Evolutionary conservation across 2,329 filamentous ascomycete genomes (phyloP), one percentile per base, ranked within the genome.

Genomic region (Colletotrichum liriopes): DNA sequence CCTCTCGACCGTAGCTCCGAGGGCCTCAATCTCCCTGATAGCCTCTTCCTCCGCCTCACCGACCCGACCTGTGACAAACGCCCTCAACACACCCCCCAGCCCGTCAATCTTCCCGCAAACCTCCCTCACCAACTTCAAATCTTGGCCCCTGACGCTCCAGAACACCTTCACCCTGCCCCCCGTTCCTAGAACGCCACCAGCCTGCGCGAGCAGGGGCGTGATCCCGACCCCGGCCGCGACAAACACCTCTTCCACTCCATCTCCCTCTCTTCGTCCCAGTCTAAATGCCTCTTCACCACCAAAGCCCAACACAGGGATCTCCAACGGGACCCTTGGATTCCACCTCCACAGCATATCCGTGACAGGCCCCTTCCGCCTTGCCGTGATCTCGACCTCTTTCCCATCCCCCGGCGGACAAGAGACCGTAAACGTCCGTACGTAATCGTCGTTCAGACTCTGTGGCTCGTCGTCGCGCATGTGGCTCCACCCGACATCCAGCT

Each of bases 381-480:
- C 89, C 5, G 93, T 96, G 73, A 97, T 92, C 76, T 95, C 91
- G 67, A 96, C 87, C 26, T 72, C 61, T 23, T 41, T 18, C 54
- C 73, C 71, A 1, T 78, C 71, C 1, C 89, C 75, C 0, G 91
- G 89, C 1, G 84, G 81, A 2, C 88, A 93, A 1, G 92, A 93
- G 0, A 97, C 87, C 2, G 94, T 97, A 77, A 97, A 97, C 0
- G 94, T 97, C 37, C 94, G 86, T 5, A 96, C 85, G 73, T 90
- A 95, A 78, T 98, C 94, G 78, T 97, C 94, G 76, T 97, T 98
- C 20, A 97, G 80, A 76, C 91, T 93, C 74, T 87, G 87, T 6
- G 94, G 94, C 75, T 97, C 94, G 69, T 93, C 90, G 74, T 97
- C 92, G 3, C 91, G 86, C 94, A 97, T 97, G 79, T 97, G 95